phyloP scores from a whole-genome alignment of 306 rosid genomes.

The Vigna reflexopilosa region DNA sequence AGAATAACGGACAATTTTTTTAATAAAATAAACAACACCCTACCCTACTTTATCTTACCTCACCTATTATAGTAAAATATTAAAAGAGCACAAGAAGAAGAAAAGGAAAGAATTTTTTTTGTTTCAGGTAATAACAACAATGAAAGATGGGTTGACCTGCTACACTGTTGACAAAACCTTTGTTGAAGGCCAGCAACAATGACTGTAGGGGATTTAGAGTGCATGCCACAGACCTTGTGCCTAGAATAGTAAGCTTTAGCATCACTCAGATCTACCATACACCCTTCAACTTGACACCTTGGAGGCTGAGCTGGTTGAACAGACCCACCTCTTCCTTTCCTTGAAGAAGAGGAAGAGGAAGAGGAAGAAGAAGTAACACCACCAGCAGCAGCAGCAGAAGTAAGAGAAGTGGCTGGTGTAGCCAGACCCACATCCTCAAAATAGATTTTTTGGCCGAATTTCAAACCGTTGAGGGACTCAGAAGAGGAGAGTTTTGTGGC shows the following conservation, averaged over 20 bases:
- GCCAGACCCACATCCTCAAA: slow-evolving; percentile 69
- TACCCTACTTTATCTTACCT: slow-evolving; percentile 7
- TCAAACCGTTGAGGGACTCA: slow-evolving; percentile 72
- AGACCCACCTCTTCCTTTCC: slow-evolving; percentile 55
- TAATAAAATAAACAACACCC: slow-evolving; percentile 15
- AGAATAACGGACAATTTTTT: slow-evolving; percentile 1
- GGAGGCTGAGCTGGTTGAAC: slow-evolving; percentile 67
- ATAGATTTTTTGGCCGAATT: slow-evolving; percentile 79
- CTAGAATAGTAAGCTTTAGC: slow-evolving; percentile 89
- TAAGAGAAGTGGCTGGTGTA: slow-evolving; percentile 38
- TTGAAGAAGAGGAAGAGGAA: slow-evolving; percentile 47
- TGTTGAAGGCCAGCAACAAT: slow-evolving; percentile 77
- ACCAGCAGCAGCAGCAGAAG: slow-evolving; percentile 32
- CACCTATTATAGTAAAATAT: slow-evolving; percentile 13
- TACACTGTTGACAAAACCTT: slow-evolving; percentile 98
- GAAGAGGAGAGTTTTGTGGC: slow-evolving; percentile 65
- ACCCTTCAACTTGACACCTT: slow-evolving; percentile 94
- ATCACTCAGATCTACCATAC: slow-evolving; percentile 84
- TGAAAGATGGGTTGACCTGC: slow-evolving; percentile 56
- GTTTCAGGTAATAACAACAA: neutral
- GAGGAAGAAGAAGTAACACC: slow-evolving; percentile 30
- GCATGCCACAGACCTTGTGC: slow-evolving; percentile 88
- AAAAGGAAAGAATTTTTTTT: neutral
- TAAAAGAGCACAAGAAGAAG: neutral
- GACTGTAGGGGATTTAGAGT: slow-evolving; percentile 85